phyloP scores from a whole-genome alignment of 2,329 filamentous ascomycete species.

The Phaeosphaeria sp. region DNA sequence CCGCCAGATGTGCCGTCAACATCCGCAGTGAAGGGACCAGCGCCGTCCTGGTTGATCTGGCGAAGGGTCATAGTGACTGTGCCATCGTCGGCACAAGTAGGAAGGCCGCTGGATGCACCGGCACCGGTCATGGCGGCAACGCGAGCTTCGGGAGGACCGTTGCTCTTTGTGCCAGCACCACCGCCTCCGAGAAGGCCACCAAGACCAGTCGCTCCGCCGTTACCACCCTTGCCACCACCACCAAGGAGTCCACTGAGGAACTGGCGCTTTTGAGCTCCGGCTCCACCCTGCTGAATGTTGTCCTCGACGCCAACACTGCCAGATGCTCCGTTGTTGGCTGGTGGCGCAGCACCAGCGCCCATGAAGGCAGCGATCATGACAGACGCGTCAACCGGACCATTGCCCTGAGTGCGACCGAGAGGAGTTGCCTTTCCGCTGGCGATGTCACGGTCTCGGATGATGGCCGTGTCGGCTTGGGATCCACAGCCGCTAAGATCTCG shows the following conservation, averaged over 20 bases:
- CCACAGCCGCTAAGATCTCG: constrained; percentile 57
- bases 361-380: constrained; percentile 69
- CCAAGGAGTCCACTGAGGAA: constrained; percentile 44
- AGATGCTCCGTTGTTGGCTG: constrained; percentile 40
- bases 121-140: constrained; percentile 63
- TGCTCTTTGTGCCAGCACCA: constrained; percentile 56
- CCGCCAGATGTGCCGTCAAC: constrained; percentile 71
- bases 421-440: constrained; percentile 60
- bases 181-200: constrained; percentile 48
- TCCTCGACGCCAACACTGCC: constrained; percentile 42
- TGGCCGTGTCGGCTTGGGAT: constrained; percentile 71
- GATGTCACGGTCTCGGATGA: constrained; percentile 70
- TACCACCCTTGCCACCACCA: constrained; percentile 31
- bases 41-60: constrained; percentile 74
- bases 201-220: constrained; percentile 34
- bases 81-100: constrained; percentile 67
- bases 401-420: constrained; percentile 69
- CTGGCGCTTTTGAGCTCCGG: constrained; percentile 32
- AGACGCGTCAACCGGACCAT: constrained; percentile 66
- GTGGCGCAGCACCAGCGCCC: constrained; percentile 41
- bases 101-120: constrained; percentile 63
- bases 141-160: constrained; percentile 58
- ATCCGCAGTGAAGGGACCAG: constrained; percentile 67
- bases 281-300: constrained; percentile 29
- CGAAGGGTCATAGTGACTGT: constrained; percentile 69